These are phyloP conservation scores for Aquilaria sinensis DNA, from an alignment of 345 rosid genomes.

Conservation along the genomic window DNA sequence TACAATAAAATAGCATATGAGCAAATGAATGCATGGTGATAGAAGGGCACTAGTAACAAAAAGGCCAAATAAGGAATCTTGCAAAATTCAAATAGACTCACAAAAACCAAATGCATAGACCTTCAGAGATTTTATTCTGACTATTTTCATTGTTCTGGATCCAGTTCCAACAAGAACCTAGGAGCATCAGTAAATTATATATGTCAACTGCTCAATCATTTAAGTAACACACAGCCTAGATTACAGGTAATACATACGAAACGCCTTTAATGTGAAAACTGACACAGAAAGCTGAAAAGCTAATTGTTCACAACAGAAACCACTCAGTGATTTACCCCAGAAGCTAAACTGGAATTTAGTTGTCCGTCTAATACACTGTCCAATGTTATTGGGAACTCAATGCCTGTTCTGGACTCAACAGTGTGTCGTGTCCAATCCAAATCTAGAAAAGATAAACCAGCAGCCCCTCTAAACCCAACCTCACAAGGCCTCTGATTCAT, in stretches of 20 bases:
- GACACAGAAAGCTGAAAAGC: not conserved
- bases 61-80: not conserved
- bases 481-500: slow-evolving; percentile 51
- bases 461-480: slow-evolving; percentile 35
- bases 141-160: slow-evolving; percentile 73
- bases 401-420: slow-evolving; percentile 76
- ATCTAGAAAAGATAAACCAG: slow-evolving; percentile 42
- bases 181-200: slow-evolving; percentile 4
- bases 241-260: too few species aligned
- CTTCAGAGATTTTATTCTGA: slow-evolving; percentile 72
- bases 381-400: slow-evolving; percentile 67
- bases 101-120: slow-evolving; percentile 93
- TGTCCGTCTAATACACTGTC: slow-evolving; percentile 27
- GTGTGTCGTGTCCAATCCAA: slow-evolving; percentile 43
- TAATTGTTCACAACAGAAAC: not conserved
- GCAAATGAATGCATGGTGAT: slow-evolving; percentile 6
- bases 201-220: not conserved
- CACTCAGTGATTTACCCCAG: slow-evolving; percentile 47
- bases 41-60: not conserved
- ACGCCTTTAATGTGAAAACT: too few species aligned
- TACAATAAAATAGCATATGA: slow-evolving; percentile 18
- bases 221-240: not conserved
- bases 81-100: slow-evolving; percentile 42
- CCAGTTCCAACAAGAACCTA: slow-evolving; percentile 98
- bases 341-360: slow-evolving; percentile 32